Evolutionary conservation across 352 stramenopile species (phyloP).

Genomic region (Globisporangium lucens): DNA sequence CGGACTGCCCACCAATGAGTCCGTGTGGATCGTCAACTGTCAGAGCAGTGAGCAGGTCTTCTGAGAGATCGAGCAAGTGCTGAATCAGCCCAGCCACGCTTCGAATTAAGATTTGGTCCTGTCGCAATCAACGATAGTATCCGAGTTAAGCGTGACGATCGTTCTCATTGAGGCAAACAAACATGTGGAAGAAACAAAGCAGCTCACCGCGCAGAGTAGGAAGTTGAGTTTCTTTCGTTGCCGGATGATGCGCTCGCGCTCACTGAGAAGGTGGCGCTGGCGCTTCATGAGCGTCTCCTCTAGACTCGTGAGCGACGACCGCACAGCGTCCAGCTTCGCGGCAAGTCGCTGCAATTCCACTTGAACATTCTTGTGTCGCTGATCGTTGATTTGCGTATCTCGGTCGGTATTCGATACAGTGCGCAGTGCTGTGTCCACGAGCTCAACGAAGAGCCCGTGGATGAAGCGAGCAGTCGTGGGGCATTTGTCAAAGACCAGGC

Average conservation of each 20-base stretch:
- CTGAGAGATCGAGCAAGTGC: constrained; percentile 27
- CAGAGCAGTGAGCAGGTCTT: constrained; percentile 22
- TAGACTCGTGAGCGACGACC: constrained; percentile 24
- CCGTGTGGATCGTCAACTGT: constrained; percentile 16
- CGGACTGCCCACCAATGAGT: constrained; percentile 1
- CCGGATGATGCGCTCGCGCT: constrained; percentile 44
- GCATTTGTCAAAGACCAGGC: constrained; percentile 55
- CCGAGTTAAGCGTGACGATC: no score
- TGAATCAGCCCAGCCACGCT: constrained; percentile 28
- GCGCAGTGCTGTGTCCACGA: constrained; percentile 25
- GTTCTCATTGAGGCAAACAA: no score
- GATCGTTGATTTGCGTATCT: constrained; percentile 32
- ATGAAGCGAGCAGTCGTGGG: constrained; percentile 52
- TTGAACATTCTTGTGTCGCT: constrained; percentile 43
- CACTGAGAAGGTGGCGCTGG: constrained; percentile 33
- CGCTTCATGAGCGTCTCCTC: constrained; percentile 34
- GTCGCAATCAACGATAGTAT: not conserved
- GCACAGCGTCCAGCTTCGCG: constrained; percentile 19
- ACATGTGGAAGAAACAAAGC: not conserved
- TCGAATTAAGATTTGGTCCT: constrained; percentile 44
- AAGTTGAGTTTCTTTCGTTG: constrained; percentile 51
- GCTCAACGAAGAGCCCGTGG: constrained; percentile 41
- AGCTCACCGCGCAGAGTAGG: constrained; percentile 33
- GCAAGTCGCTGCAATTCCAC: constrained; percentile 32
- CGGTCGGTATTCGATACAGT: constrained; percentile 32